phyloP scores from a whole-genome alignment of 371 early-diverging fungal species.

The Actinomortierella wolfii region DNA sequence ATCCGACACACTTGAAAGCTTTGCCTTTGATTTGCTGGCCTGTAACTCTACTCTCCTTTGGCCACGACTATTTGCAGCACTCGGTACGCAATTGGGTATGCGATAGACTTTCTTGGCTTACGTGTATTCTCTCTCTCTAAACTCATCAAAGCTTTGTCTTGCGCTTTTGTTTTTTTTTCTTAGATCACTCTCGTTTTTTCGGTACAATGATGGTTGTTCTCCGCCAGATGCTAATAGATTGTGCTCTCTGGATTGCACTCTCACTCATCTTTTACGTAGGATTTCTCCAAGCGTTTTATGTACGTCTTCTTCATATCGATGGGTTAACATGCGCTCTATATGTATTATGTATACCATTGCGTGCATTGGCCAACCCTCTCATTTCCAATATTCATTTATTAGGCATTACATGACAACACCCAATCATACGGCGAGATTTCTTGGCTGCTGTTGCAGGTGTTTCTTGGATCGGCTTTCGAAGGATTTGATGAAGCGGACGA shows the following conservation, averaged over 20 bases:
- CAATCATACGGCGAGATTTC: constrained; percentile 44
- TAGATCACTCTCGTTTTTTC: constrained; percentile 47
- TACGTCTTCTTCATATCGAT: constrained; percentile 6
- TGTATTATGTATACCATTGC: too few relatives aligned
- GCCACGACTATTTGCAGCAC: constrained; percentile 47
- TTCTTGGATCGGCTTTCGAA: constrained; percentile 45
- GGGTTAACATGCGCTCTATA: background rate
- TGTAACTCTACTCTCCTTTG: constrained; percentile 47
- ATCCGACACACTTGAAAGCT: constrained; percentile 18
- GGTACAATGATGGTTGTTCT: constrained; percentile 49
- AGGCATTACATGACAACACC: constrained; percentile 40
- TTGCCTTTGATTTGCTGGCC: constrained; percentile 47
- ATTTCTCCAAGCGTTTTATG: constrained; percentile 42
- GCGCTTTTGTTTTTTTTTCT: background rate
- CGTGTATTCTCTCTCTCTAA: background rate
- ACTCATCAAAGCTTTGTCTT: too few relatives aligned
- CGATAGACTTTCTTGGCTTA: background rate
- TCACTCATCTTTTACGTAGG: constrained; percentile 47
- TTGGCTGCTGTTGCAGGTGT: constrained; percentile 42
- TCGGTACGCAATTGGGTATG: constrained; percentile 22
- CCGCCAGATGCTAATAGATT: constrained; percentile 46
- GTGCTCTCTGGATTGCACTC: constrained; percentile 38
- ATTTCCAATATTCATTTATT: background rate
- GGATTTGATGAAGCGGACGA: constrained; percentile 45
- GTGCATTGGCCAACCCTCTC: background rate